phyloP scores from a whole-genome alignment of 2,329 filamentous ascomycete species.

The Trichoderma sp. region DNA sequence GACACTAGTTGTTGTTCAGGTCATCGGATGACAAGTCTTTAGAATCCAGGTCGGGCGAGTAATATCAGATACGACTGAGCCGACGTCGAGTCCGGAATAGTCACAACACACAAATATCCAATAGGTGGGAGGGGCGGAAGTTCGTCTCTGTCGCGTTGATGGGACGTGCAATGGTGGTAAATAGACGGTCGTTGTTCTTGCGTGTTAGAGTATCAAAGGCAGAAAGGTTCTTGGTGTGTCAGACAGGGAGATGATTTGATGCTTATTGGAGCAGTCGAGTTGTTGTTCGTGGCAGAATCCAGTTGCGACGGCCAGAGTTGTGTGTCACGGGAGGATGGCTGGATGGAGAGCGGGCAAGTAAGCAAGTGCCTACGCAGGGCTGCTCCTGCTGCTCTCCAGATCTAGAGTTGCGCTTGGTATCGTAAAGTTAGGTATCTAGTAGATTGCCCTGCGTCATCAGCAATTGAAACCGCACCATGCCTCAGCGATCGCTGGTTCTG shows the following conservation, averaged over 20 bases:
- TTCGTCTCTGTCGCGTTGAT: background rate
- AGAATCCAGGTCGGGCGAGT: background rate
- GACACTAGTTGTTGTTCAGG: slow-evolving; percentile 28
- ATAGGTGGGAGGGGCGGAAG: background rate
- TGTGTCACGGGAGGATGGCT: background rate
- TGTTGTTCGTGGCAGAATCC: background rate
- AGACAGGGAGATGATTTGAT: background rate
- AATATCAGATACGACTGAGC: background rate
- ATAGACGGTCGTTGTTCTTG: background rate
- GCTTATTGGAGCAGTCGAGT: background rate
- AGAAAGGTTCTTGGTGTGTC: background rate
- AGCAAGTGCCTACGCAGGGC: background rate
- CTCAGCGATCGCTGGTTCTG: slow-evolving; percentile 24
- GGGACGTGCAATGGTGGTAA: background rate
- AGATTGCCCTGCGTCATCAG: slow-evolving; percentile 13
- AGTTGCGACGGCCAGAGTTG: background rate
- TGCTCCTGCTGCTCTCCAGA: slow-evolving; percentile 9
- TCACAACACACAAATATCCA: slow-evolving; percentile 4
- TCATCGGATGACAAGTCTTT: slow-evolving; percentile 30
- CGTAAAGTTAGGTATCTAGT: background rate
- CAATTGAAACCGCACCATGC: slow-evolving; percentile 17
- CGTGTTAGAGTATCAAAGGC: background rate
- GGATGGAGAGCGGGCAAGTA: background rate
- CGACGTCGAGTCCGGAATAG: background rate
- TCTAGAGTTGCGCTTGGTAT: background rate